Evolutionary conservation across 2,329 filamentous ascomycete species (phyloP), one percentile per base, ranked within the genome.

Genomic region (Neophaeococcomyces aloes): DNA sequence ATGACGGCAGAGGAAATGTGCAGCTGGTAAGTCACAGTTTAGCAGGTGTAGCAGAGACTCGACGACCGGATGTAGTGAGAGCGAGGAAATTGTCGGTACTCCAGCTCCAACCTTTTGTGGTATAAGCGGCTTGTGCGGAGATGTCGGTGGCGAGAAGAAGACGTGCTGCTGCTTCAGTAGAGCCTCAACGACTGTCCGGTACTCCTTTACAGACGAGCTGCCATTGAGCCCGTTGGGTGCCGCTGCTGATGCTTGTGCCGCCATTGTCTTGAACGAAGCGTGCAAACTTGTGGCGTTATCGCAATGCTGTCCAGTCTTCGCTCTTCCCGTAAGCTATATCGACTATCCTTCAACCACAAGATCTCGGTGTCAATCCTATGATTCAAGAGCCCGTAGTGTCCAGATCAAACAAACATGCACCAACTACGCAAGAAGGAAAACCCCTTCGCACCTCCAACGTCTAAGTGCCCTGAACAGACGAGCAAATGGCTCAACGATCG

Each of bases 1-100:
- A 50, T 75, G 68, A 1, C 71, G 63, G 18, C 70, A 61, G 1
- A 74, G 61, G 54, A 75, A 74, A 55, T 75, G 71, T 0, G 71
- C 71, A 15, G 60, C 63, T 3, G 68, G 59, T 0, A 74, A 59
- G 53, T 75, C 71, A 48, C 59, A 57, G 53, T 75, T 75, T 23
- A 73, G 58, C 42, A 75, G 61, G 54, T 75, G 72, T 3, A 75
- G 61, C 1, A 67, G 57, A 7, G 68, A 60, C 61, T 75, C 71
- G 29, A 75, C 57, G 11, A 65, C 63, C 6, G 71, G 69, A 48
- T 74, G 69, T 1, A 69, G 51, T 7, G 53, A 53, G 4, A 67
- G 57, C 14, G 32, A 36, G 11, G 47, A 45, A 15, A 50, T 50
- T 3, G 37, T 48, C 35, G 29, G 27, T 15, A 32, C 19, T 13